Percentiles rank a stretch among this genome's conserved stretches.
Evolutionary conservation across 306 rosid genomes (phyloP).

Genomic region (Inga laurina): DNA sequence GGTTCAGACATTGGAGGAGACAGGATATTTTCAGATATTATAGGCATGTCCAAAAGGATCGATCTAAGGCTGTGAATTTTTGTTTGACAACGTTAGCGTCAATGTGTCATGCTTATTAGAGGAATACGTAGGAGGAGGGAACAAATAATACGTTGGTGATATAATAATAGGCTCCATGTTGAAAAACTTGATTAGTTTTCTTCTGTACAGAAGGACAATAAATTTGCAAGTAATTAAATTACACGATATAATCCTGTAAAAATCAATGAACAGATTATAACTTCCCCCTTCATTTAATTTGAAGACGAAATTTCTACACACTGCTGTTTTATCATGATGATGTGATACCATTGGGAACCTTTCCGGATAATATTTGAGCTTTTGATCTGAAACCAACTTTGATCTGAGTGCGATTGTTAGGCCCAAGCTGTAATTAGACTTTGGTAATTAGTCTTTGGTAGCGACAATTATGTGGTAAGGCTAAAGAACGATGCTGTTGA

Average conservation of each 20-base stretch:
- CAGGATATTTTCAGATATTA: slow-evolving; percentile 64
- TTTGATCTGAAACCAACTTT: no score
- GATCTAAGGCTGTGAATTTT: slow-evolving; percentile 47
- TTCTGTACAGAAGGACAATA: not conserved
- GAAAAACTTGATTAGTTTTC: not conserved
- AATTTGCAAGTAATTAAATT: not conserved
- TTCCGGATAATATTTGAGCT: no score
- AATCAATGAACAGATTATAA: not conserved
- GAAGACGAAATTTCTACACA: not conserved
- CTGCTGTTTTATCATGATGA: no score
- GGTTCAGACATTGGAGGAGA: slow-evolving; percentile 71
- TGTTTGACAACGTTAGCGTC: not conserved
- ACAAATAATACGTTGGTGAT: not conserved
- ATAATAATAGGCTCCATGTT: not conserved
- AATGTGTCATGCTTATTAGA: not conserved
- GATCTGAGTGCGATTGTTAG: no score
- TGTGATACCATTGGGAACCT: no score
- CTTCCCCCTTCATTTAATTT: not conserved
- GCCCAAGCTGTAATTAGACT: no score
- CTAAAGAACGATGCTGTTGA: no score
- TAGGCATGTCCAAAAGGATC: slow-evolving; percentile 54
- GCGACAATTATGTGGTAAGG: no score
- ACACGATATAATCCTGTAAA: not conserved
- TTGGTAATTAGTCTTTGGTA: no score
- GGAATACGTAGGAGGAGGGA: not conserved